Evolutionary conservation across 1,139 yeast genomes (phyloP).

Genomic region (Candida pseudoviswanathii): DNA sequence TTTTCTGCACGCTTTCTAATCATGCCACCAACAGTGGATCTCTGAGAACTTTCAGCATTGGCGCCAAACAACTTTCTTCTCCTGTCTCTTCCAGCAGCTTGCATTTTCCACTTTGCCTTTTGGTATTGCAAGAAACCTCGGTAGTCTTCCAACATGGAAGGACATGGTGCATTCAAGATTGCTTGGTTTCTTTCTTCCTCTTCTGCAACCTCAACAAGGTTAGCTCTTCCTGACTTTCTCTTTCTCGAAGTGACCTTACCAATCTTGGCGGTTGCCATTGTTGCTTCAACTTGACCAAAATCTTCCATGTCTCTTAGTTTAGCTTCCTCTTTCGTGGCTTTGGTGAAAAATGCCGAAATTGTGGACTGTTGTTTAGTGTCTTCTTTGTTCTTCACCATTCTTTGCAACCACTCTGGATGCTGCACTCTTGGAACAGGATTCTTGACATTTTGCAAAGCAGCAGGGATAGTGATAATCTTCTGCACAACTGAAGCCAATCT

Average conservation of each 20-base stretch:
- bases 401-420: slow-evolving; percentile 93
- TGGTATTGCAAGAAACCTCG: slow-evolving; percentile 74
- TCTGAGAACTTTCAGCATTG: slow-evolving; percentile 45
- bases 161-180: slow-evolving; percentile 58
- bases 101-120: slow-evolving; percentile 83
- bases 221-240: slow-evolving; percentile 29
- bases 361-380: slow-evolving; percentile 76
- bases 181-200: slow-evolving; percentile 45
- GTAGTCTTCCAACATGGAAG: slow-evolving; percentile 75
- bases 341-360: slow-evolving; percentile 58
- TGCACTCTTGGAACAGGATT: slow-evolving; percentile 95
- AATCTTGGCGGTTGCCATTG: slow-evolving; percentile 33
- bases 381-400: slow-evolving; percentile 56
- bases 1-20: slow-evolving; percentile 77
- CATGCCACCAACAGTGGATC: slow-evolving; percentile 65
- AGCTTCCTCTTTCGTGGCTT: slow-evolving; percentile 35
- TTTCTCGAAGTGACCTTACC: slow-evolving; percentile 54
- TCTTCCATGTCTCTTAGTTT: slow-evolving; percentile 74
- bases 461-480: slow-evolving; percentile 95
- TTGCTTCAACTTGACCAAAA: slow-evolving; percentile 44
- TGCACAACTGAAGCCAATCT: slow-evolving; percentile 92
- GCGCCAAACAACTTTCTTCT: slow-evolving; percentile 80
- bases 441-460: slow-evolving; percentile 85
- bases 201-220: slow-evolving; percentile 40
- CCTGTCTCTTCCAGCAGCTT: slow-evolving; percentile 68